Conservation (phyloP, 2,329 filamentous ascomycete genomes). For the Neoscytalidium dimidiatum region DNA sequence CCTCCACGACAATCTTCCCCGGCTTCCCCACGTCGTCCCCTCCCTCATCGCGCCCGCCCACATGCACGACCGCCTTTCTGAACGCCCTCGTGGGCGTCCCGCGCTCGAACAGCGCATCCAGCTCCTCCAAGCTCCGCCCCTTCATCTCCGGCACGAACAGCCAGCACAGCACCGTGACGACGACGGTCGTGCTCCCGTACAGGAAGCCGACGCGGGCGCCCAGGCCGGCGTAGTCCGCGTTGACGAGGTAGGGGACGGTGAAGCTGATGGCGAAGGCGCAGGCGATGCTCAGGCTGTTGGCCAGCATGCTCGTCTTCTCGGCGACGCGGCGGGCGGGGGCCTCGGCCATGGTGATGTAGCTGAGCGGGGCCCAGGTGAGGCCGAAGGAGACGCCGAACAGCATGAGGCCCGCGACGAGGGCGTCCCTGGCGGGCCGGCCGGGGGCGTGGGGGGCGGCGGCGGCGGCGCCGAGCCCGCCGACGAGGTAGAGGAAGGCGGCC, state of each 20-base stretch:
- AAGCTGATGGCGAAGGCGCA: conserved; percentile 61
- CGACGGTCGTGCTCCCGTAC: conserved; percentile 27
- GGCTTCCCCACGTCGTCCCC: background rate
- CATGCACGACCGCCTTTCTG: background rate
- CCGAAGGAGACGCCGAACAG: conserved; percentile 65
- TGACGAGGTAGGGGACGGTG: conserved; percentile 64
- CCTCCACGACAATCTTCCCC: conserved; percentile 4
- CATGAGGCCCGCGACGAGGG: conserved; percentile 59
- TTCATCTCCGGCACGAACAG: conserved; percentile 38
- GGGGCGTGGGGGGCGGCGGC: too few species aligned
- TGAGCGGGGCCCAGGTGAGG: conserved; percentile 57
- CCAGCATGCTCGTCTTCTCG: conserved; percentile 65
- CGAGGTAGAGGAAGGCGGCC: conserved; percentile 54
- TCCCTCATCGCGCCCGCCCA: background rate
- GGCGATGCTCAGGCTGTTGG: conserved; percentile 42
- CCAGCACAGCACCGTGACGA: conserved; percentile 36
- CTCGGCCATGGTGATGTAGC: conserved; percentile 55
- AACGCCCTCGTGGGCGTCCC: conserved; percentile 1
- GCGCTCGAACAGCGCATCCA: conserved; percentile 36
- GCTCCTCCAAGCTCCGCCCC: conserved; percentile 36
- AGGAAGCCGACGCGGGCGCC: conserved; percentile 42
- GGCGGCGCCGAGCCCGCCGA: conserved; percentile 53
- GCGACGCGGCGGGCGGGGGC: conserved; percentile 71
- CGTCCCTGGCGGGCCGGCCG: conserved; percentile 56
- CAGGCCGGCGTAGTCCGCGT: conserved; percentile 50